Evolutionary conservation across 768 basidiomycete genomes (phyloP).

Genomic region (Tricholoma saponaceum): DNA sequence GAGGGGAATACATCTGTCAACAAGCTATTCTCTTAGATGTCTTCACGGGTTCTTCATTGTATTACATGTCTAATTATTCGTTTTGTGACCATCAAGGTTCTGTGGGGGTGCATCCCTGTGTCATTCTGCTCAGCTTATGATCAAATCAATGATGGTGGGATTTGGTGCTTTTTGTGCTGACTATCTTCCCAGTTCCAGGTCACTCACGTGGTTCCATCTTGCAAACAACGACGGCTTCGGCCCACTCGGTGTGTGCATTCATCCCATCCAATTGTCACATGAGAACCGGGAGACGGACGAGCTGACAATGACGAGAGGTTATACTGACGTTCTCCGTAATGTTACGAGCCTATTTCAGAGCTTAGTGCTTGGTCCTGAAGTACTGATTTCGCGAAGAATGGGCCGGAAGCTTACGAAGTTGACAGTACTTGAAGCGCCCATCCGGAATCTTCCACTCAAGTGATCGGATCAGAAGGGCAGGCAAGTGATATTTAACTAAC

Average conservation of each 20-base stretch:
- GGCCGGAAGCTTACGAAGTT: too few species aligned
- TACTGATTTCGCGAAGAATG: too few species aligned
- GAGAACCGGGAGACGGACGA: neutral
- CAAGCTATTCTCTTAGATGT: conserved; percentile 81
- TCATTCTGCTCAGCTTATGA: neutral
- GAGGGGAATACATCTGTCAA: conserved; percentile 92
- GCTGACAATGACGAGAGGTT: neutral
- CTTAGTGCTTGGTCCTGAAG: too few species aligned
- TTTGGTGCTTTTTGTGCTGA: neutral
- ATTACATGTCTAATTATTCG: conserved; percentile 6
- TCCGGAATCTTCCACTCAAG: neutral
- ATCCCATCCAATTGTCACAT: too few species aligned
- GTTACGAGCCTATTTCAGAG: too few species aligned
- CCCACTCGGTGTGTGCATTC: neutral
- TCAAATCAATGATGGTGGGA: neutral
- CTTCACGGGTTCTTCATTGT: conserved; percentile 3
- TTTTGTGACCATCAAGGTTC: neutral
- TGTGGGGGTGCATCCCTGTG: too few species aligned
- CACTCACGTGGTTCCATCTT: neutral
- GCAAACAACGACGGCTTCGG: neutral
- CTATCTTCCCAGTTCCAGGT: neutral
- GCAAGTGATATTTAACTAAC: neutral
- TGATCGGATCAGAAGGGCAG: neutral
- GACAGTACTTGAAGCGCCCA: neutral
- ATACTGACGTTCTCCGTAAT: neutral